phyloP scores from a whole-genome alignment of 1,284 basidiomycete species.

The Rhizoctonia solani region DNA sequence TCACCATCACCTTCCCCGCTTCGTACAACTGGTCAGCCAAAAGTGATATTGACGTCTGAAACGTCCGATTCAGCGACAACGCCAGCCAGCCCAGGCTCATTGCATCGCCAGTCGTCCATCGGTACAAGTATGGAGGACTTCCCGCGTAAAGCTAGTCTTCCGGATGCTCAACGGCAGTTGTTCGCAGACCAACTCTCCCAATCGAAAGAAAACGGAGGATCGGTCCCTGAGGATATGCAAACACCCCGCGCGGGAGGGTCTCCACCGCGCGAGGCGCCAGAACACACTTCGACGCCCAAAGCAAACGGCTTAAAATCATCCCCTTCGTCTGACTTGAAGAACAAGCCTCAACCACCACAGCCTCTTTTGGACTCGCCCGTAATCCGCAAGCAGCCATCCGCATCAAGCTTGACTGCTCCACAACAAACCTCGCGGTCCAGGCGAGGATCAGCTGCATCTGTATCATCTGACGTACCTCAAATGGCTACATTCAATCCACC shows the following conservation, averaged over 20 bases:
- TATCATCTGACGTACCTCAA: constrained; percentile 4
- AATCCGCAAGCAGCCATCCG: constrained; percentile 23
- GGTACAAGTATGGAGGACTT: constrained; percentile 7
- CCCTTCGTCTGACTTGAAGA: constrained; percentile 10
- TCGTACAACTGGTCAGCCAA: constrained; percentile 5
- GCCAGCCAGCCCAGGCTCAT: constrained; percentile 11
- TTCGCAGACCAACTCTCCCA: constrained; percentile 13
- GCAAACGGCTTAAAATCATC: constrained; percentile 1
- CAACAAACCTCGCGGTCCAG: constrained; percentile 19
- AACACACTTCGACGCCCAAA: constrained; percentile 23
- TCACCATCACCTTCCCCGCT: constrained; percentile 7
- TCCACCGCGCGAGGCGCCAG: not conserved
- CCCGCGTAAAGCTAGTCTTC: constrained; percentile 12
- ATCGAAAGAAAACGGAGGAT: not conserved
- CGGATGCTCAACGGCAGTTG: constrained; percentile 12
- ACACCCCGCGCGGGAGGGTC: constrained; percentile 10
- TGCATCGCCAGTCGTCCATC: constrained; percentile 23
- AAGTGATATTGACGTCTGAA: constrained; percentile 24
- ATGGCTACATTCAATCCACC: too few species aligned
- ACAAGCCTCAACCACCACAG: not conserved
- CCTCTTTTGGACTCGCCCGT: constrained; percentile 9
- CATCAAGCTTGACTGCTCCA: constrained; percentile 6
- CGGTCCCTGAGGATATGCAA: constrained; percentile 25
- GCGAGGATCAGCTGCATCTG: constrained; percentile 23
- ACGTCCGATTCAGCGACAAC: constrained; percentile 5